Evolutionary conservation across 202 grass and related monocot species (phyloP).

Genomic region (Brachypodium distachyon): DNA sequence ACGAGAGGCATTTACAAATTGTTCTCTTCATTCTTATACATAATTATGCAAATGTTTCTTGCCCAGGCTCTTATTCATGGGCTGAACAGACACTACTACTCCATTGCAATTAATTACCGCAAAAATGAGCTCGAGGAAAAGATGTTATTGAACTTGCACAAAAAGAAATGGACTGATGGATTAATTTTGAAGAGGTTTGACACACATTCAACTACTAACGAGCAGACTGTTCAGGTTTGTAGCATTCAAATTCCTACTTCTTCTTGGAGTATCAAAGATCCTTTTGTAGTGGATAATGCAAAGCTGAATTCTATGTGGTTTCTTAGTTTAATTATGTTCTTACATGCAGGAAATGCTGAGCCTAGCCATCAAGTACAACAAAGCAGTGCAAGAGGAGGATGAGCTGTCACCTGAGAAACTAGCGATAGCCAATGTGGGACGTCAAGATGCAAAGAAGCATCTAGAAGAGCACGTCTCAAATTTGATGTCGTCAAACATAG

Average conservation of each 20-base stretch:
- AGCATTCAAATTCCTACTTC: not conserved
- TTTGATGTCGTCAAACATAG: slow-evolving; percentile 94
- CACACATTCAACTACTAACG: slow-evolving; percentile 77
- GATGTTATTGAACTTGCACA: slow-evolving; percentile 38
- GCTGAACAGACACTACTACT: slow-evolving; percentile 82
- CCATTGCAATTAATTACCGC: slow-evolving; percentile 93
- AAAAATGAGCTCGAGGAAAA: slow-evolving; percentile 94
- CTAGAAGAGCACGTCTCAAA: slow-evolving; percentile 93
- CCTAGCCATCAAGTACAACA: slow-evolving; percentile 55
- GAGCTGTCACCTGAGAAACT: slow-evolving; percentile 87
- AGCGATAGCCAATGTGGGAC: slow-evolving; percentile 81
- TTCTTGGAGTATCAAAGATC: not conserved
- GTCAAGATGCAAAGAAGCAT: slow-evolving; percentile 92
- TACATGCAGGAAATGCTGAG: slow-evolving; percentile 46
- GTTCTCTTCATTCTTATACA: not conserved
- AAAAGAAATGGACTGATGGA: slow-evolving; percentile 44
- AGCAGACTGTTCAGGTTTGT: slow-evolving; percentile 86
- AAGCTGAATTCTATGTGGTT: not conserved
- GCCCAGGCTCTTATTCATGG: slow-evolving; percentile 77
- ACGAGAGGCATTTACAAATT: not conserved
- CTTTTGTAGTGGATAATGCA: not conserved
- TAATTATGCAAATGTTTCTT: slow-evolving; percentile 1
- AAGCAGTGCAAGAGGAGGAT: slow-evolving; percentile 92
- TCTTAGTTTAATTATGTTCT: not conserved
- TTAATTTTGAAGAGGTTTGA: slow-evolving; percentile 70